These are phyloP conservation scores for Exutisphaerella laricina DNA, from an alignment of 2,329 filamentous ascomycete genomes.

Conservation along the genomic window DNA sequence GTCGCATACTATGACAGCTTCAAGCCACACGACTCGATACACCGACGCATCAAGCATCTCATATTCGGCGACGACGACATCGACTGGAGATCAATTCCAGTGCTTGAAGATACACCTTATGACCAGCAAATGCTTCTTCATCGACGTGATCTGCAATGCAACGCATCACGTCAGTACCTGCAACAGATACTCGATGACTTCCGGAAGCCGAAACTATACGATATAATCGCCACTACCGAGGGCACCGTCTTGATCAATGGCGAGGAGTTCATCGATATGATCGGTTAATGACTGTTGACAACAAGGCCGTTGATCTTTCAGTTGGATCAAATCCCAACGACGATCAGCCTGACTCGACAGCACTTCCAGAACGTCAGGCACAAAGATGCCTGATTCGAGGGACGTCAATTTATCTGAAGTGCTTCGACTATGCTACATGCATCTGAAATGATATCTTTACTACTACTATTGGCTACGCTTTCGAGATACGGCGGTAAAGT, in stretches of 20 bases:
- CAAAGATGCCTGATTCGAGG: no score
- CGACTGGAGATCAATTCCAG: slow-evolving; percentile 23
- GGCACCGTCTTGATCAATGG: slow-evolving; percentile 14
- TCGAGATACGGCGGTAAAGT: no score
- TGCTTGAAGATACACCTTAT: slow-evolving; percentile 16
- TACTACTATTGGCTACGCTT: slow-evolving; percentile 1
- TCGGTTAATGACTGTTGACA: slow-evolving; percentile 15
- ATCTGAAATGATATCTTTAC: no score
- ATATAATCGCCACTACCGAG: slow-evolving; percentile 1
- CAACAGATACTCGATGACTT: slow-evolving; percentile 13
- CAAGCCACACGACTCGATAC: slow-evolving; percentile 4
- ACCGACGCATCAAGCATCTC: slow-evolving; percentile 13
- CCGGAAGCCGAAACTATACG: slow-evolving; percentile 1
- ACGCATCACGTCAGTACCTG: slow-evolving; percentile 16
- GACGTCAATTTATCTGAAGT: no score
- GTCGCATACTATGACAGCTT: background rate
- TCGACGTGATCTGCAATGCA: slow-evolving; percentile 17
- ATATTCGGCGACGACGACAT: slow-evolving; percentile 17
- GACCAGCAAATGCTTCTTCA: slow-evolving; percentile 12
- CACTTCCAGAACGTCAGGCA: background rate
- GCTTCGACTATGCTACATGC: no score
- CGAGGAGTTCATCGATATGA: slow-evolving; percentile 24
- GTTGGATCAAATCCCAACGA: background rate
- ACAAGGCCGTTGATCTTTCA: background rate
- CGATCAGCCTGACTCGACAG: background rate